These are phyloP conservation scores for Alopecurus myosuroides DNA, from an alignment of 176 grass and related monocot species.

Conservation along the genomic window DNA sequence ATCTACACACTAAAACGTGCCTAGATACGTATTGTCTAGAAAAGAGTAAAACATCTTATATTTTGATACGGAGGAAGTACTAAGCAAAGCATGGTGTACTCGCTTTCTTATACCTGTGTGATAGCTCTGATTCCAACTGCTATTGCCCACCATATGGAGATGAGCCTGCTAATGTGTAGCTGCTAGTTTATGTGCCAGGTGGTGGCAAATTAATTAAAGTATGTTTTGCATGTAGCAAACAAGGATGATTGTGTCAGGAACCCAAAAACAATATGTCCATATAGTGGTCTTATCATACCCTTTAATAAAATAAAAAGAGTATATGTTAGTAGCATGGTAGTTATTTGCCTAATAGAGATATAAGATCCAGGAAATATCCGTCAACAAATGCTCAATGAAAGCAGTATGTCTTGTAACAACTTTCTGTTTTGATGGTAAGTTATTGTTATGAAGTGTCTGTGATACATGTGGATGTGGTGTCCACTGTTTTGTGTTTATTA, in stretches of 20 bases:
- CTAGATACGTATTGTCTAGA: too few species aligned
- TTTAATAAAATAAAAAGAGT: neutral
- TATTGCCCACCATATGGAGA: neutral
- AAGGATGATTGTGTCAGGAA: neutral
- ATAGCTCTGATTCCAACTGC: too few species aligned
- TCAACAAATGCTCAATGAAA: neutral
- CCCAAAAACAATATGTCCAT: neutral
- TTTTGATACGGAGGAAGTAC: too few species aligned
- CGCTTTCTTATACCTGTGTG: neutral
- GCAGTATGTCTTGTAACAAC: neutral
- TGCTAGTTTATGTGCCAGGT: neutral
- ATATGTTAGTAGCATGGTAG: neutral
- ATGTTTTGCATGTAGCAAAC: neutral
- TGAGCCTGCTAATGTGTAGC: neutral
- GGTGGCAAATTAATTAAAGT: neutral
- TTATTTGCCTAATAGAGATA: neutral
- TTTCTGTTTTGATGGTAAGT: neutral
- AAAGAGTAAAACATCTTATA: too few species aligned
- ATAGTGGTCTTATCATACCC: neutral
- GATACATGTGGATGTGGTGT: neutral
- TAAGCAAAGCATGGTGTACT: slow-evolving; percentile 3
- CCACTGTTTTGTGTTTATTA: neutral
- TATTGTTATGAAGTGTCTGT: neutral
- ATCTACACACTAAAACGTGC: too few species aligned
- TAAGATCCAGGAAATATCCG: neutral